Conservation (phyloP, 1,284 basidiomycete genomes). For the Ganoderma sp. region DNA sequence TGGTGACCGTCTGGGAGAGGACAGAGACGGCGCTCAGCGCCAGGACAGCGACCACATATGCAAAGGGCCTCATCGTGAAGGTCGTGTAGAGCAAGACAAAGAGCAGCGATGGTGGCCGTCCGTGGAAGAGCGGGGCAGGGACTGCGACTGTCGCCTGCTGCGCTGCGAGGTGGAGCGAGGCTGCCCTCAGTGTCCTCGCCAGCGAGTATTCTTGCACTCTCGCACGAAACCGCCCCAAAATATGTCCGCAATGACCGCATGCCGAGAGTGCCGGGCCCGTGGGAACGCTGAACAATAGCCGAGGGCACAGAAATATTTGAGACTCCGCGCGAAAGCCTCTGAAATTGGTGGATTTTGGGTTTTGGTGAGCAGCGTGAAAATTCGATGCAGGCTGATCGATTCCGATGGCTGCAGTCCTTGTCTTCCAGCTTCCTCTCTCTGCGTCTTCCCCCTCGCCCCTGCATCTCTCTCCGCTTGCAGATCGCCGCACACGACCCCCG, state of each 20-base stretch:
- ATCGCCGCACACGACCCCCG: conserved; percentile 22
- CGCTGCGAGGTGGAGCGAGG: not conserved
- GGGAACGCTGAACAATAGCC: conserved; percentile 10
- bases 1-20: conserved; percentile 55
- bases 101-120: conserved; percentile 17
- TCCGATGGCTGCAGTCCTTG: conserved; percentile 25
- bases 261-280: conserved; percentile 20
- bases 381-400: conserved; percentile 43
- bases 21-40: conserved; percentile 40
- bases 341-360: not conserved
- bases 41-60: conserved; percentile 29
- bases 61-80: conserved; percentile 22
- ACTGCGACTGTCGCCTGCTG: not conserved
- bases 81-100: conserved; percentile 7
- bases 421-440: conserved; percentile 22
- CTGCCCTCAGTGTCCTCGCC: not conserved
- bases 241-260: not conserved
- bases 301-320: conserved; percentile 12
- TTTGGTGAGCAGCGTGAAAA: conserved; percentile 36
- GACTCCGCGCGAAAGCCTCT: conserved; percentile 19
- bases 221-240: not conserved
- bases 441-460: conserved; percentile 23
- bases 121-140: conserved; percentile 10
- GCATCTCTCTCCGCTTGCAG: conserved; percentile 22
- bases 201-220: not conserved